These are phyloP conservation scores for Solanum appendiculatum DNA, from an alignment of 257 asterid species.

Conservation along the genomic window DNA sequence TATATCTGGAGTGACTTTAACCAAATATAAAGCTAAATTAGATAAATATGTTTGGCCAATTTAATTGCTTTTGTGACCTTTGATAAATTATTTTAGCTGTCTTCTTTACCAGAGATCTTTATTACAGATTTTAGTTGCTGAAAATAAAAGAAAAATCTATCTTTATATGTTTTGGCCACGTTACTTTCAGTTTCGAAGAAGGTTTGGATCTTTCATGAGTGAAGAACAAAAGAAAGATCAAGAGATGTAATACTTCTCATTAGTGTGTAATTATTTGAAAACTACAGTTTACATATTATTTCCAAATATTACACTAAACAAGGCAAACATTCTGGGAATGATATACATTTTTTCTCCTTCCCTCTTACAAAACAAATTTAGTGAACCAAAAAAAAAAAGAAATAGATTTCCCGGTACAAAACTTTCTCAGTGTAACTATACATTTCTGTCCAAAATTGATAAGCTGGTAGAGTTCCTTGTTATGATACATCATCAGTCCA, in stretches of 20 bases:
- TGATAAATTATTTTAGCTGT: not conserved
- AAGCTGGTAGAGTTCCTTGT: not conserved
- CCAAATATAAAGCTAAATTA: not conserved
- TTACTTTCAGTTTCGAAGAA: not conserved
- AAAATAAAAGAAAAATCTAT: not conserved
- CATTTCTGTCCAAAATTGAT: slow-evolving; percentile 1
- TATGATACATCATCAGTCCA: not conserved
- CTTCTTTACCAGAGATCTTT: not conserved
- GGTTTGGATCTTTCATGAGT: not conserved
- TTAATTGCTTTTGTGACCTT: not conserved
- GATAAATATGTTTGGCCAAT: not conserved
- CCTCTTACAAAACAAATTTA: not conserved
- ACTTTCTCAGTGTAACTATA: slow-evolving; percentile 1
- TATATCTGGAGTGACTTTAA: not conserved
- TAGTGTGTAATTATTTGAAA: not conserved
- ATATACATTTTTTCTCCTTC: not conserved
- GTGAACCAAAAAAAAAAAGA: not conserved
- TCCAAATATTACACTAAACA: not conserved
- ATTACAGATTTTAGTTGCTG: too few relatives aligned
- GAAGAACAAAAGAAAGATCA: not conserved
- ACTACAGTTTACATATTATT: not conserved
- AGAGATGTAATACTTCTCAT: not conserved
- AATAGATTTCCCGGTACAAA: not conserved
- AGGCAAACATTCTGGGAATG: not conserved
- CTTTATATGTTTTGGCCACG: not conserved